phyloP scores from a whole-genome alignment of 176 grass and related monocot species.

The Secale cereale region DNA sequence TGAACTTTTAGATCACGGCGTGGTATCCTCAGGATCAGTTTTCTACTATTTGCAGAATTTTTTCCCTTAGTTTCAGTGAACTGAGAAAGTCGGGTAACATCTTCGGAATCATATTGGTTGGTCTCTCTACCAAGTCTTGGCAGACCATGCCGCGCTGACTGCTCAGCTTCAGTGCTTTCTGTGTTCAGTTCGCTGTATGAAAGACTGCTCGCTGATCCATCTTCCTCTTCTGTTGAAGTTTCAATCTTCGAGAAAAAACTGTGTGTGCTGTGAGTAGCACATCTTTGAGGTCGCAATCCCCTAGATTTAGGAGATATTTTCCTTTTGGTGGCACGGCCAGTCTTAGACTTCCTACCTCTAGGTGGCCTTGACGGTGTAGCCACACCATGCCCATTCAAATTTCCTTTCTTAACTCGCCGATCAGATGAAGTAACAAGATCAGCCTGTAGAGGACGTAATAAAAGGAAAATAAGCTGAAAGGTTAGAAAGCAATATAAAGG shows the following conservation, averaged over 20 bases:
- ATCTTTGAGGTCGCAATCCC: conserved; percentile 70
- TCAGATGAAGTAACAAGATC: conserved; percentile 83
- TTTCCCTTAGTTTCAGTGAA: conserved; percentile 21
- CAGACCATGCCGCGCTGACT: conserved; percentile 35
- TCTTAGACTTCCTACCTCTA: conserved; percentile 53
- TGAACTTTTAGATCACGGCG: conserved; percentile 38
- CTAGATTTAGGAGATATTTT: conserved; percentile 74
- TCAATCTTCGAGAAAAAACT: conserved; percentile 73
- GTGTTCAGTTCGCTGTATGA: conserved; percentile 47
- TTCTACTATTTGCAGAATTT: conserved; percentile 49
- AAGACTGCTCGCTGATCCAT: conserved; percentile 45
- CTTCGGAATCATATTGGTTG: conserved; percentile 48
- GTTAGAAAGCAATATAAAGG: not conserved
- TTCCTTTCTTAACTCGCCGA: conserved; percentile 80
- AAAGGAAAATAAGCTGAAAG: conserved; percentile 13
- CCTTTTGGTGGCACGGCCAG: conserved; percentile 43
- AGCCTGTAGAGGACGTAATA: conserved; percentile 46
- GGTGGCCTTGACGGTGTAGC: conserved; percentile 50
- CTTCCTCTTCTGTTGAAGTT: conserved; percentile 69
- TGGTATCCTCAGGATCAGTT: conserved; percentile 71
- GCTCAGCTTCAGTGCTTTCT: conserved; percentile 53
- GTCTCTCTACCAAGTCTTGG: conserved; percentile 47
- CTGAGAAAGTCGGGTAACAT: conserved; percentile 49
- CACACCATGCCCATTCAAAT: conserved; percentile 56
- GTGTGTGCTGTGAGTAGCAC: conserved; percentile 65